Evolutionary conservation across 2,329 filamentous ascomycete genomes (phyloP), one percentile per base, ranked within the genome.

Genomic region (Cordyceps cicadae): DNA sequence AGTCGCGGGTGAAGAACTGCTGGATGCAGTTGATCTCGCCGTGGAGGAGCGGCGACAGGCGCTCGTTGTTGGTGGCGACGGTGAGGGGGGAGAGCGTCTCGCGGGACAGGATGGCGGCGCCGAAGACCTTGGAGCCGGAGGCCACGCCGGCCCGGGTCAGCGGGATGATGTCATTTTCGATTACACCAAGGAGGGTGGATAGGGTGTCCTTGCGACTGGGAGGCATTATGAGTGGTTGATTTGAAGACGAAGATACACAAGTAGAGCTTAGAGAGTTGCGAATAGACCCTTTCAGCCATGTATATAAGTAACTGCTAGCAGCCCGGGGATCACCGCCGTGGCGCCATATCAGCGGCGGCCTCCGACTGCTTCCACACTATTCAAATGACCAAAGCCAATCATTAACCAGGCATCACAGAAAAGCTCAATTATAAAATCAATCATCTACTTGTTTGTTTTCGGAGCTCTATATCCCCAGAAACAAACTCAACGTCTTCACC

Each of bases 1-100:
- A 71, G 21, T 67, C 66, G 1, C 67, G 67, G 0, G 74, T 74
- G 70, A 82, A 84, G 72, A 84, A 84, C 37, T 77, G 70, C 65
- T 83, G 81, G 69, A 85, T 83, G 73, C 81, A 84, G 69, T 83
- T 81, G 69, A 84, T 82, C 65, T 85, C 82, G 63, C 81, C 82
- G 68, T 84, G 82, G 9, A 84, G 74, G 4, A 84, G 74, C 2
- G 82, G 82, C 5, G 81, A 84, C 1, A 68, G 68, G 12, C 75
- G 74, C 68, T 84, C 81, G 68, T 84, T 78, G 72, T 85, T 85
- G 51, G 80, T 84, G 11, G 81, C 75, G 6, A 81, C 76, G 0
- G 78, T 81, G 15, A 80, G 68, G 2, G 78, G 73, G 0, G 64
- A 50, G 6, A 84, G 75, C 17, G 67, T 68, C 2, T 69, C 53